These are phyloP conservation scores for Apiospora phragmitis DNA, from an alignment of 2,329 filamentous ascomycete species.

Conservation along the genomic window DNA sequence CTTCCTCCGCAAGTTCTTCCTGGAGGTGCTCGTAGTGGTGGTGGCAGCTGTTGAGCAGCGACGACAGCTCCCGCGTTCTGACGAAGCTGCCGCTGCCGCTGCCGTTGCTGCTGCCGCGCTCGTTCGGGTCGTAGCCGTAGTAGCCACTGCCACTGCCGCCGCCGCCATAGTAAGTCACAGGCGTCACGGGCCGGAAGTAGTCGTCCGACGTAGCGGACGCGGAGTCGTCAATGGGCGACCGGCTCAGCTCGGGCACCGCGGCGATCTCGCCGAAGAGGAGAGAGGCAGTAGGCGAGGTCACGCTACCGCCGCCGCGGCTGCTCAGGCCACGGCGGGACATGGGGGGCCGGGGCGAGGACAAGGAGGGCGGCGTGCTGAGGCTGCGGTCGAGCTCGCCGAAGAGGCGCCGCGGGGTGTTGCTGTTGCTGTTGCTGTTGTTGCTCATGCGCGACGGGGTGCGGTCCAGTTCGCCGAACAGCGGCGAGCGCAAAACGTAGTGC, in stretches of 20 bases:
- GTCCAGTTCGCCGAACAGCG: neutral
- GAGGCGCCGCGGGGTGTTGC: constrained; percentile 23
- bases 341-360: neutral
- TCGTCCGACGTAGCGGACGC: constrained; percentile 30
- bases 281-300: constrained; percentile 12
- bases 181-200: constrained; percentile 32
- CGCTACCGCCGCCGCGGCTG: constrained; percentile 12
- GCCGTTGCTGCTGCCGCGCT: constrained; percentile 15
- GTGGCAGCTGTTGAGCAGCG: constrained; percentile 4
- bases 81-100: neutral
- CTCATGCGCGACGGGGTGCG: constrained; percentile 14
- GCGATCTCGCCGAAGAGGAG: constrained; percentile 33
- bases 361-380: neutral
- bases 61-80: constrained; percentile 12
- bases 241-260: constrained; percentile 28
- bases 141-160: neutral
- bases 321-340: neutral
- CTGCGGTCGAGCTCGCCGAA: constrained; percentile 33
- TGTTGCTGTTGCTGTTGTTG: constrained; percentile 25
- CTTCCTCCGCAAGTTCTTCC: constrained; percentile 16
- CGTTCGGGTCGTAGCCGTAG: neutral
- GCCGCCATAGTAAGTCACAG: constrained; percentile 1
- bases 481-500: neutral
- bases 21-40: neutral
- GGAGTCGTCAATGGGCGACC: constrained; percentile 28